Evolutionary conservation across 2,329 filamentous ascomycete genomes (phyloP), one percentile per base, ranked within the genome.

Genomic region (Fusarium tanahbumbuense): DNA sequence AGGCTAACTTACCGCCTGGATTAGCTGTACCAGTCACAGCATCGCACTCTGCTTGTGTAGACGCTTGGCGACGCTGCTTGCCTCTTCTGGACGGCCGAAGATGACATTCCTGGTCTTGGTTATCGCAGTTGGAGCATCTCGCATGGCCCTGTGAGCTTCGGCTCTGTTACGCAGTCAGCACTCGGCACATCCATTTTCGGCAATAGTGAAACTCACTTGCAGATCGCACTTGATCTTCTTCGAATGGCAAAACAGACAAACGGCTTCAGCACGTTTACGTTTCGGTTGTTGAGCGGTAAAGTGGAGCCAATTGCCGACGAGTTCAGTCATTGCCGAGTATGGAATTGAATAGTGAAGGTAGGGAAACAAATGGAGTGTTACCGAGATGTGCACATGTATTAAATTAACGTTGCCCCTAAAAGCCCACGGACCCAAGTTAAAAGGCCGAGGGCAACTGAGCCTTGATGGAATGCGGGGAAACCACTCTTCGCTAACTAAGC

Each of bases 191-290:
- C 22, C 9, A 22, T 13, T 16, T 22, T 32, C 30, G 40, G 18
- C 18, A n/a, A 30, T 11, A 12, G 9, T 3, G 12, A 15, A 8
- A 41, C 23, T 45, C 40, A 72, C 75, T 70, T 79, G 76, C 30
- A 79, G 61, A 60, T 79, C 76, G 30, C 78, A 80, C 40, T 79
- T 79, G 57, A 79, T 75, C 70, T 80, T 80, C 64, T 80, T 80
- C 1, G 75, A 73, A 57, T 80, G 78, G 34, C 78, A 80, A 47
- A 70, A 67, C 23, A 76, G 60, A 60, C 78, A 73, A 18, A 73
- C 71, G 3, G 49, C 52, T 58, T 73, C 71, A 42, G 56, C 78
- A 13, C 78, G 76, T 45, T 79, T 78, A 40, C 76, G 68, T 68
- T 78, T 79, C 20, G 77, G 74, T 58, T 77, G 75, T 22, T 68